These are phyloP conservation scores for Grammothele lineata DNA, from an alignment of 768 basidiomycete genomes.

Conservation along the genomic window DNA sequence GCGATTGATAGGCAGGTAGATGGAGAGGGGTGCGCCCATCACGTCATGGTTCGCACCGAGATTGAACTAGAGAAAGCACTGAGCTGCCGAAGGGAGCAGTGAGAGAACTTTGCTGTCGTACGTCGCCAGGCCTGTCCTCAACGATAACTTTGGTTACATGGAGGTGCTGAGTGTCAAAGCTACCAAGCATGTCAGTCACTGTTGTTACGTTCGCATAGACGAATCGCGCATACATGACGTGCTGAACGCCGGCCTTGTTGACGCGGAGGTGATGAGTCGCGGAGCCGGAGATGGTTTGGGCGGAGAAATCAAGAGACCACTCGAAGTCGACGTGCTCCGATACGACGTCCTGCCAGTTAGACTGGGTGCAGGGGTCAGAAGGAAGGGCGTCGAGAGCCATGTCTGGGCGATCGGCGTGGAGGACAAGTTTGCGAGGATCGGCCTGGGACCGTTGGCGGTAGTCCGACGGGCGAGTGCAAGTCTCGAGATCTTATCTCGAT, in stretches of 20 bases:
- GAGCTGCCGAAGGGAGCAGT: neutral
- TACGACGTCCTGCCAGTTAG: conserved; percentile 69
- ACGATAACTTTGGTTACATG: conserved; percentile 53
- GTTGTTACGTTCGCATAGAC: neutral
- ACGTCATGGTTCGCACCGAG: conserved; percentile 57
- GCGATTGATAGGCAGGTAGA: conserved; percentile 46
- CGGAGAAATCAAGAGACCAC: conserved; percentile 75
- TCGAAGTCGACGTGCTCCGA: conserved; percentile 68
- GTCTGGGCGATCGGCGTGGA: too few species aligned
- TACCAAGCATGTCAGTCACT: neutral
- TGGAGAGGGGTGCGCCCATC: conserved; percentile 73
- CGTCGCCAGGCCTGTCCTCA: conserved; percentile 37
- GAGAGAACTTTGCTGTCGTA: neutral
- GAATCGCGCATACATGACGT: conserved; percentile 50
- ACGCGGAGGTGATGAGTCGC: conserved; percentile 60
- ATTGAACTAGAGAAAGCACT: conserved; percentile 36
- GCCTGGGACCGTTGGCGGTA: too few species aligned
- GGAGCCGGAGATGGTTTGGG: conserved; percentile 56
- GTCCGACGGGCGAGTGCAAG: too few species aligned
- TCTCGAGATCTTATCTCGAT: too few species aligned
- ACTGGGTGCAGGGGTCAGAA: conserved; percentile 67
- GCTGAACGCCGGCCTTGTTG: conserved; percentile 45
- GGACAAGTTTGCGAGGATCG: too few species aligned
- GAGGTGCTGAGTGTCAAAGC: conserved; percentile 74
- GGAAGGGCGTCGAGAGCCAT: conserved; percentile 3